These are phyloP conservation scores for Aspergillus melleus DNA, from an alignment of 2,329 filamentous ascomycete genomes.

Conservation along the genomic window DNA sequence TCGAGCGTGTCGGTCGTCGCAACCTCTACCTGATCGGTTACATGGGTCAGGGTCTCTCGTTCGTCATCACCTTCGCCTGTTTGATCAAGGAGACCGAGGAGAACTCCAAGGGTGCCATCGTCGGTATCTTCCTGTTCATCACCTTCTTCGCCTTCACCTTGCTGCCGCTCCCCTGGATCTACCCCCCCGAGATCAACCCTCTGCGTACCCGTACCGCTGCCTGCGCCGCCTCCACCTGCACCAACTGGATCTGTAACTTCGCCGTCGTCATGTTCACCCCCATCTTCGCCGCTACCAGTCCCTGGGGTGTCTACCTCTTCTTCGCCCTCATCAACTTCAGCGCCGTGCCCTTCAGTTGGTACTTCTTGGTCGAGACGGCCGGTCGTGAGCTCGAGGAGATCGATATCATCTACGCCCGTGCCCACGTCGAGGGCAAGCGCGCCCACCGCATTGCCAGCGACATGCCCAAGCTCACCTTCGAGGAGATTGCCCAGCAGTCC, in stretches of 20 bases:
- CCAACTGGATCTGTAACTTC: constrained; percentile 58
- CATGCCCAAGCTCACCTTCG: constrained; percentile 31
- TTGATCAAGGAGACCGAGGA: constrained; percentile 24
- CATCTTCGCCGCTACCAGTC: constrained; percentile 33
- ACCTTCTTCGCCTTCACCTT: constrained; percentile 65
- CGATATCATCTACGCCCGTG: constrained; percentile 42
- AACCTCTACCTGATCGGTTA: constrained; percentile 35
- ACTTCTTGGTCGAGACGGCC: constrained; percentile 53
- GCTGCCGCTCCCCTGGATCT: constrained; percentile 60
- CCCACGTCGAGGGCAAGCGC: constrained; percentile 35
- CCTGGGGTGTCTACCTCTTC: constrained; percentile 44
- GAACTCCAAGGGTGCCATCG: constrained; percentile 42
- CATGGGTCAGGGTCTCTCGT: constrained; percentile 34
- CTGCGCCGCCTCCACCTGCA: constrained; percentile 51
- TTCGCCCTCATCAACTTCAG: constrained; percentile 39
- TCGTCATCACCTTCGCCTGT: constrained; percentile 37
- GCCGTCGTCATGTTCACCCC: constrained; percentile 52
- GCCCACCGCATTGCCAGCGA: constrained; percentile 26
- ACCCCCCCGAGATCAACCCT: constrained; percentile 52
- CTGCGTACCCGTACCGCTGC: constrained; percentile 55
- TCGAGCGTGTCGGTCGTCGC: constrained; percentile 42
- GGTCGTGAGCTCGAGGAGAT: constrained; percentile 44
- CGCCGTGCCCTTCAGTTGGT: constrained; percentile 51
- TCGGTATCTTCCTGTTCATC: constrained; percentile 68
- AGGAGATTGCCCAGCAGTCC: constrained; percentile 27